Conservation (phyloP, 179 eudicot genomes). For the Silene coronaria region DNA sequence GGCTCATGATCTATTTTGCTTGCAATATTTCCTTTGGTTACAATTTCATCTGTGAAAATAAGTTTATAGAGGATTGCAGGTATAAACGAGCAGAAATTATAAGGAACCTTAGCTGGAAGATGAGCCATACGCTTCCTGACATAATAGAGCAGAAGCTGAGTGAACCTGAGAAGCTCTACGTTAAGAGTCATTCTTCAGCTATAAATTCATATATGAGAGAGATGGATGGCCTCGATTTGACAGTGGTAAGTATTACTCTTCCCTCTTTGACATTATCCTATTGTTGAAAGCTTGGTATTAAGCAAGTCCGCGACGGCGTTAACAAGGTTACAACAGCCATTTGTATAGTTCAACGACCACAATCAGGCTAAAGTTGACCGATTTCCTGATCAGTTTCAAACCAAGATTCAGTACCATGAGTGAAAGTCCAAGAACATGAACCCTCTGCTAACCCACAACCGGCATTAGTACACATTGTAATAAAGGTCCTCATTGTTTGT, state of each 20-base stretch:
- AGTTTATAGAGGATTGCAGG: conserved; percentile 35
- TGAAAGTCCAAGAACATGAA: background rate
- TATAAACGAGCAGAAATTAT: conserved; percentile 71
- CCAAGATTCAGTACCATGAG: background rate
- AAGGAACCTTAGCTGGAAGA: conserved; percentile 65
- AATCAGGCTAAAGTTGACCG: background rate
- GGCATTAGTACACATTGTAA: background rate
- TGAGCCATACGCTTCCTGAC: conserved; percentile 70
- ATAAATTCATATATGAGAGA: conserved; percentile 59
- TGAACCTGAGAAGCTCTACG: conserved; percentile 71
- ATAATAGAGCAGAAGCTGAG: conserved; percentile 70
- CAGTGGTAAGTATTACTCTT: conserved; percentile 52
- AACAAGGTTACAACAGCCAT: background rate
- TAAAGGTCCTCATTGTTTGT: conserved; percentile 10
- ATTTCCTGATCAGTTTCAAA: background rate
- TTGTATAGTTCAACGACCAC: background rate
- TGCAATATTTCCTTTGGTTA: background rate
- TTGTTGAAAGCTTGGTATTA: background rate
- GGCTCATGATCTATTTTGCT: background rate
- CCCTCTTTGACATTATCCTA: background rate
- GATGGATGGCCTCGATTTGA: conserved; percentile 67
- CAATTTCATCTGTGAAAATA: conserved; percentile 7
- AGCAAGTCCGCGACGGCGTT: background rate
- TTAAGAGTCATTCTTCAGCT: conserved; percentile 58
- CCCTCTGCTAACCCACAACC: background rate